Base-by-base conservation (phyloP, 164 flowering plant species). In the Sextonia rubra region DNA sequence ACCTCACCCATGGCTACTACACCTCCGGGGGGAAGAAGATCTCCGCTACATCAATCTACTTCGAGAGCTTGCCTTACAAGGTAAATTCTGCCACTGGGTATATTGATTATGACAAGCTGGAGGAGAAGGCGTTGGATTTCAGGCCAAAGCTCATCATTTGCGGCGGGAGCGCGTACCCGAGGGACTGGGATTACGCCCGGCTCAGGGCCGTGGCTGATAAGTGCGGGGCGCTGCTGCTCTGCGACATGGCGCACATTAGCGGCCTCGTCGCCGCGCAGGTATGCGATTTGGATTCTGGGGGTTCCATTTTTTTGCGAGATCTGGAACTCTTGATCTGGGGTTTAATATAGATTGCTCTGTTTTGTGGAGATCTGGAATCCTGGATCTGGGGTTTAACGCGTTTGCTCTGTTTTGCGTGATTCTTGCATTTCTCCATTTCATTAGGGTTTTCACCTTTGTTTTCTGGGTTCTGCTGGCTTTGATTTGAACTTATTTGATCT, bases 221-320 rank as follows among this genome's bases (percentile, higher is more conserved):
- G 82, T 83, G 88, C 66, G 98, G 99, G 1, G 95, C 99, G 0
- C 86, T 93, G 20, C 78, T 96, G 87, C 89, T 96, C 2, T 92
- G 97, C 69, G 98, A 96, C 67, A 96, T 93, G 99, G 99, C 98
- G 74, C 99, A 96, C 80, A 92, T 91, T 48, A 93, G 98, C 77
- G 99, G 99, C 32, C 99, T 96, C 73, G 97, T 96, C 80, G 98
- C 99, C 77, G 98, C 99, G 77, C 92, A 93, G 97, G 98, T 95
- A 52, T 52, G 6, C 8, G 17, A 64, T 14, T 29, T 64, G n/a
- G n/a, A n/a, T n/a, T n/a, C n/a, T n/a, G n/a, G n/a, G n/a, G n/a
- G n/a, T n/a, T n/a, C n/a, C n/a, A n/a, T n/a, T n/a, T n/a, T n/a
- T n/a, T n/a, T n/a, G n/a, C n/a, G n/a, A n/a, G n/a, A n/a, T 37